These are phyloP conservation scores for Penicillium sumatraense DNA, from an alignment of 2,329 filamentous ascomycete genomes.

Conservation along the genomic window DNA sequence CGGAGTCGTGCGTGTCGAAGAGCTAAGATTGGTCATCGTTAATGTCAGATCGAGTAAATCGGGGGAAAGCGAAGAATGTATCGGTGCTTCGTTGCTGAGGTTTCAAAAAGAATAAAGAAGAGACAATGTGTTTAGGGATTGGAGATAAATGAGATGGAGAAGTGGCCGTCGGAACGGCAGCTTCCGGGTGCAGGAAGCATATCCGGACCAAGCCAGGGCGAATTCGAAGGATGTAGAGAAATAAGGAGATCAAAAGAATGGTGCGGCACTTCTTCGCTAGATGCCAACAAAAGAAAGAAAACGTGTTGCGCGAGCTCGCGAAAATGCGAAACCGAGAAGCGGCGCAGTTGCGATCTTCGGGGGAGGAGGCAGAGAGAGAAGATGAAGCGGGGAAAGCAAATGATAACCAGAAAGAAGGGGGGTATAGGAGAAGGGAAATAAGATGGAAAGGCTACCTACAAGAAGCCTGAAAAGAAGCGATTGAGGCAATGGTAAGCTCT, in stretches of 20 bases:
- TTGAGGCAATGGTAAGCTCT: conserved; percentile 7
- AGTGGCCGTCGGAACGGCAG: conserved; percentile 21
- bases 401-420: conserved; percentile 10
- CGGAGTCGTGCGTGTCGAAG: conserved; percentile 16
- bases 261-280: background rate
- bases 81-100: conserved; percentile 24
- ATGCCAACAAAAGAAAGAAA: conserved; percentile 14
- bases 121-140: conserved; percentile 24
- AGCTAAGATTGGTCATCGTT: conserved; percentile 45
- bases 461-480: conserved; percentile 40
- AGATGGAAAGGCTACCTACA: conserved; percentile 44
- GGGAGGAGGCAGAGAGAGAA: conserved; percentile 9
- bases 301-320: conserved; percentile 15
- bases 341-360: conserved; percentile 18
- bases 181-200: conserved; percentile 17
- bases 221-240: conserved; percentile 16
- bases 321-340: conserved; percentile 21
- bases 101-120: conserved; percentile 29
- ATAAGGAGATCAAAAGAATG: conserved; percentile 23
- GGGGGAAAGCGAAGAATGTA: conserved; percentile 16
- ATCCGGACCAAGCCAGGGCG: conserved; percentile 13
- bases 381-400: conserved; percentile 20
- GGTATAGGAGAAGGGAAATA: conserved; percentile 22
- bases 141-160: conserved; percentile 28
- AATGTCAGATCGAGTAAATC: conserved; percentile 40